Base-by-base conservation (phyloP, 2,329 filamentous ascomycete genomes). In the Botrytis byssoidea region DNA sequence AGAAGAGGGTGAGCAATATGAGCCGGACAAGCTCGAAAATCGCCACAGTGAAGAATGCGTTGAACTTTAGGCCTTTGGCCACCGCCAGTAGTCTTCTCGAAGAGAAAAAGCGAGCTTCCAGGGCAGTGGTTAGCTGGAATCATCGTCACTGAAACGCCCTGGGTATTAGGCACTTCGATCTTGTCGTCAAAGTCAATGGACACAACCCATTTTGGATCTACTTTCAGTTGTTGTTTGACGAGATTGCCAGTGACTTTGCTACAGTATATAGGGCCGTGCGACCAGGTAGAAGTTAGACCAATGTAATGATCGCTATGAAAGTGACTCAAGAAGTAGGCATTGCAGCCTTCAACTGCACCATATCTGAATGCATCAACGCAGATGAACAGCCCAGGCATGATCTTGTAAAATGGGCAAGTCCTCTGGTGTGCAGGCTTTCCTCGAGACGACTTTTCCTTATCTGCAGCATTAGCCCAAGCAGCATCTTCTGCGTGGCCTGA, bases 241-340 rank as follows among this genome's bases (percentile, higher is more conserved):
- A 99, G 86, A 79, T 97, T 97, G 0, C 89, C 96, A 0, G 96
- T 99, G 22, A 97, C 93, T 77, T 90, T 92, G 80, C 95, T 98
- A 84, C 96, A 98, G 80, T 97, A 99, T 67, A 99, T 98, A 0
- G 95, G 95, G 0, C 96, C 96, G 81, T 99, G 95, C 57, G 86
- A 89, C 96, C 96, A 99, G 46, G 87, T 93, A 12, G 92, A 90
- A 18, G 93, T 96, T 18, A 99, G 85, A 3, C 96, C 96, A 48
- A 98, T 90, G 79, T 99, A 99, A 81, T 99, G 96, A 81, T 99
- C 96, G 79, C 94, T 98, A 82, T 99, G 96, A 78, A 98, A 99
- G 81, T 99, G 96, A 78, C 95, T 98, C 18, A 99, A 87, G 78
- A 99, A 99, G 81, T 99, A 99, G 1, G 95, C 96, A 71, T 93